These are phyloP conservation scores for Quercus phellos DNA, from an alignment of 331 rosid genomes.

Conservation along the genomic window DNA sequence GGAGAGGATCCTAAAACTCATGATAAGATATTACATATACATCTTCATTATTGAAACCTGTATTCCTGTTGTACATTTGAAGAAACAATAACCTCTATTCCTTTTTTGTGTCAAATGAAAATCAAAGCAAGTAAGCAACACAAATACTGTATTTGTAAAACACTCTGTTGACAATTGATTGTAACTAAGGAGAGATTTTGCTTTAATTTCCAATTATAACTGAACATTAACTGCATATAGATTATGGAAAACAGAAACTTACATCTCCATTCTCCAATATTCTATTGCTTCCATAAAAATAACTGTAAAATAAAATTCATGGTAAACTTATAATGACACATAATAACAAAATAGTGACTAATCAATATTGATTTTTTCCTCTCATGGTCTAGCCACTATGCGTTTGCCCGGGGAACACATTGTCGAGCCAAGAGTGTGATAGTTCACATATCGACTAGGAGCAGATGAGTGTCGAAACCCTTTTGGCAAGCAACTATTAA, in stretches of 20 bases:
- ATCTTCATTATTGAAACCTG: too few relatives aligned
- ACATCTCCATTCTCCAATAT: neutral
- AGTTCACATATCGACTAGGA: conserved; percentile 59
- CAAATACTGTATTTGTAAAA: neutral
- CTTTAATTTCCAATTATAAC: neutral
- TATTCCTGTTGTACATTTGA: too few relatives aligned
- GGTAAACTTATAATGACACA: neutral
- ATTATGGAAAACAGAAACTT: neutral
- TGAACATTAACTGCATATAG: neutral
- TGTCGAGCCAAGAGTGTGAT: conserved; percentile 42
- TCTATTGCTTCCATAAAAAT: neutral
- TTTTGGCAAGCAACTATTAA: conserved; percentile 67
- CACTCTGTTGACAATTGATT: too few relatives aligned
- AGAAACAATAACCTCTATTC: too few relatives aligned
- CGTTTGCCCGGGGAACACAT: conserved; percentile 35
- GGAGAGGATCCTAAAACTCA: too few relatives aligned
- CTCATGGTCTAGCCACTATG: conserved; percentile 17
- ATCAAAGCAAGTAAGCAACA: neutral
- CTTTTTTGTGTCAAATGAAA: too few relatives aligned
- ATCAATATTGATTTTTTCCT: neutral
- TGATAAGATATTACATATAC: too few relatives aligned
- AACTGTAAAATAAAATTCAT: neutral
- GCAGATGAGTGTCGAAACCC: conserved; percentile 52
- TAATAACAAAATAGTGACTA: neutral
- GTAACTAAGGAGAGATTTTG: neutral